A percentile compares a stretch with the other conserved stretches of the same genome.
These are phyloP conservation scores for Ceriops zippeliana DNA, from an alignment of 345 rosid species.

Conservation along the genomic window DNA sequence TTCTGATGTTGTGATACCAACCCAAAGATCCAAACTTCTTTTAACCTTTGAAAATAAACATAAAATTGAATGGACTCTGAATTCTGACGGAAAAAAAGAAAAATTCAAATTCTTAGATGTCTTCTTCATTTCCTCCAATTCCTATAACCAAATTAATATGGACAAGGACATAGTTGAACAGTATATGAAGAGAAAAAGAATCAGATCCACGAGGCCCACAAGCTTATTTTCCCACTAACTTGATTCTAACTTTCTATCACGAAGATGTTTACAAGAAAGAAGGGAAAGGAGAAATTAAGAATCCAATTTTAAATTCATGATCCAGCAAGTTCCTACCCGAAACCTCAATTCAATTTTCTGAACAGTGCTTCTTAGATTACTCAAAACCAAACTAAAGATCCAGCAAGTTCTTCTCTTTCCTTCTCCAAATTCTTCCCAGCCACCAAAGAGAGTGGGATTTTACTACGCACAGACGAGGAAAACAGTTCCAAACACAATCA, in stretches of 20 bases:
- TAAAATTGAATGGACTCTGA: background rate
- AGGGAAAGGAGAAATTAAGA: no score
- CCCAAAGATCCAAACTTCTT: no score
- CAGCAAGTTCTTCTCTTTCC: background rate
- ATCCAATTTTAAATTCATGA: no score
- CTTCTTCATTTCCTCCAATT: background rate
- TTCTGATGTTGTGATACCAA: background rate
- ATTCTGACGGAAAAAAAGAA: background rate
- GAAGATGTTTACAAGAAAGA: no score
- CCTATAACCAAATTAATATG: background rate
- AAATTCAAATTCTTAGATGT: background rate
- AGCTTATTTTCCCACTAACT: no score
- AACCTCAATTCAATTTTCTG: background rate
- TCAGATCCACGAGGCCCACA: no score
- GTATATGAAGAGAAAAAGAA: background rate
- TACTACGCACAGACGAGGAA: no score
- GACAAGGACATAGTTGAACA: background rate
- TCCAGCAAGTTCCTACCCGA: no score
- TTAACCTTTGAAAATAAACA: background rate
- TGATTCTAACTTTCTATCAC: no score
- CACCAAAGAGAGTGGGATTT: conserved; percentile 4
- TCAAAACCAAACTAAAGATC: conserved; percentile 21
- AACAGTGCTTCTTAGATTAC: background rate
- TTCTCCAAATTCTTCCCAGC: background rate
- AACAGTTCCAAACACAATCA: no score